These are phyloP conservation scores for Tolypocladium amazonense DNA, from an alignment of 2,329 filamentous ascomycete genomes.

Conservation along the genomic window DNA sequence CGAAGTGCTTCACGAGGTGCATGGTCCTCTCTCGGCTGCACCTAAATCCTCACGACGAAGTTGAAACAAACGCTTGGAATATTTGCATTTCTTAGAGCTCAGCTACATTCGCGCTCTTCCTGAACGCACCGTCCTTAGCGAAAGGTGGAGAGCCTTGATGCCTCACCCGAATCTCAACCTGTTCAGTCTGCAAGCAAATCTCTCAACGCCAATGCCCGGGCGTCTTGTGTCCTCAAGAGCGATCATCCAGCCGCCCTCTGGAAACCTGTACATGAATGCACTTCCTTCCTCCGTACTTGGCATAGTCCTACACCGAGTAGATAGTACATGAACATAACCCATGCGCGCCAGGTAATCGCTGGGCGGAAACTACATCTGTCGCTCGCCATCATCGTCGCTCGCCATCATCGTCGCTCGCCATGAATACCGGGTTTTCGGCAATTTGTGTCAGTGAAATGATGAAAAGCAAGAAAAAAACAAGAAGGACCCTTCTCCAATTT, in stretches of 20 bases:
- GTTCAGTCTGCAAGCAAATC: background rate
- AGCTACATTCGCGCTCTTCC: background rate
- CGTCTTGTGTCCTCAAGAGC: background rate
- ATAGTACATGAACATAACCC: slow-evolving; percentile 4
- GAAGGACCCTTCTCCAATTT: background rate
- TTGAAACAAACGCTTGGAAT: too few species aligned
- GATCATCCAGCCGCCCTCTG: background rate
- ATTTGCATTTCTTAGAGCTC: background rate
- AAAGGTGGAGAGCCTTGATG: background rate
- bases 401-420: background rate
- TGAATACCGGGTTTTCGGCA: background rate
- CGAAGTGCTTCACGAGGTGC: background rate
- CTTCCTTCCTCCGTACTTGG: background rate
- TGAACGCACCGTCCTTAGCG: background rate
- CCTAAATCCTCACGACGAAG: background rate
- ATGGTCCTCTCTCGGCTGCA: background rate
- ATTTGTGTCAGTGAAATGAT: background rate
- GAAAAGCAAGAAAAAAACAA: background rate
- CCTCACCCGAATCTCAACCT: background rate
- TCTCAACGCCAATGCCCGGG: background rate
- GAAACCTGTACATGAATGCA: background rate
- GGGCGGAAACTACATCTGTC: background rate
- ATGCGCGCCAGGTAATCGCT: background rate
- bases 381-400: background rate
- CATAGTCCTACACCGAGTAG: slow-evolving; percentile 1